Base-by-base conservation (phyloP, 2,329 filamentous ascomycete species). In the Microascus cirrosus region DNA sequence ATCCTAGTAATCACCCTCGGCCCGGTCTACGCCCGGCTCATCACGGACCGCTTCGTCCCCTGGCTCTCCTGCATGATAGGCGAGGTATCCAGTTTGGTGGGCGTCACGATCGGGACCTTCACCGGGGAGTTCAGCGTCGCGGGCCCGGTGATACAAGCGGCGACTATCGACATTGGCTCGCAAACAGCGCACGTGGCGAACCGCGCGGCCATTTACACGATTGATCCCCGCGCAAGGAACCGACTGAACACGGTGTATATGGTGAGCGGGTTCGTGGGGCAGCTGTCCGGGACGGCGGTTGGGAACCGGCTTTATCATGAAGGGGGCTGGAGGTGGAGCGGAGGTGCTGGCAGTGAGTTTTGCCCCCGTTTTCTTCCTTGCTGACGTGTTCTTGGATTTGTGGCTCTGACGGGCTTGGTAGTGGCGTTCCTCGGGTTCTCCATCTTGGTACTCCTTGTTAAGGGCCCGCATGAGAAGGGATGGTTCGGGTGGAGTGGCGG, bases 171-270 rank as follows among this genome's bases (percentile, higher is more conserved):
- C 63, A 77, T 90, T 28, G 89, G 88, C 0, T 76, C 85, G 60
- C 89, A 91, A 69, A 87, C 84, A 1, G 77, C 82, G 1, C 87
- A 91, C 67, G 87, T 90, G 35, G 86, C 86, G 1, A 91, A 92
- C 64, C 74, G 89, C 0, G 77, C 79, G 0, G 78, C 82, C 3
- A 87, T 94, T 22, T 92, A 89, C 63, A 71, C 74, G 1, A 83
- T 93, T 24, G 85, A 87, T 57, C 84, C 88, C 0, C 84, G 82
- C 60, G 84, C 85, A 0, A 73, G 87, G 4, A 94, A 91, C 69
- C 72, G 89, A 3, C 80, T 93, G 25, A 94, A 94, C 66, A 91
- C 89, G 0, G 87, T 85, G 1, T 94, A 90, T 65, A 94, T 93
- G 89, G 78, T 91, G 0, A 77, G 79, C 8, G 83, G 82, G 0